phyloP scores from a whole-genome alignment of 2,329 filamentous ascomycete species.

The Hysterium pulicare region DNA sequence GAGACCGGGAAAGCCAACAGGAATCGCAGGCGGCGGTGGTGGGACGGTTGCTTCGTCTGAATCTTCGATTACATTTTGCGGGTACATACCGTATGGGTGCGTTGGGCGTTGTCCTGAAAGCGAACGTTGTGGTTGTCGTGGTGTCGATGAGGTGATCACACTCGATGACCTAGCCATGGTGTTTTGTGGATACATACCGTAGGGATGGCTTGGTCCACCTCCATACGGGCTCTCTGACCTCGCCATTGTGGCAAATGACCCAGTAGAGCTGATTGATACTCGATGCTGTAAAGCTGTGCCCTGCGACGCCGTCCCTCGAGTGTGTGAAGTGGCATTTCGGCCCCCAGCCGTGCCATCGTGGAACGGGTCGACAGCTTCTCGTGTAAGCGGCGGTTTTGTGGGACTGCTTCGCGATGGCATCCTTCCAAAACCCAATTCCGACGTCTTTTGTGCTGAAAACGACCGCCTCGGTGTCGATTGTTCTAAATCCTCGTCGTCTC shows the following conservation, averaged over 20 bases:
- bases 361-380: slow-evolving; percentile 10
- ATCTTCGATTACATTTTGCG: slow-evolving; percentile 69
- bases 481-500: slow-evolving; percentile 24
- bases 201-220: slow-evolving; percentile 77
- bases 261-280: slow-evolving; percentile 37
- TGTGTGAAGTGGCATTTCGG: slow-evolving; percentile 16
- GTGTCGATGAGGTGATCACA: slow-evolving; percentile 68
- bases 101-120: slow-evolving; percentile 65
- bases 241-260: slow-evolving; percentile 40
- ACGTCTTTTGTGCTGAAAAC: slow-evolving; percentile 17
- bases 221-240: slow-evolving; percentile 63
- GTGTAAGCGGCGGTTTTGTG: slow-evolving; percentile 27
- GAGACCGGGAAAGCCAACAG: slow-evolving; percentile 71
- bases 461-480: slow-evolving; percentile 19
- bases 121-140: slow-evolving; percentile 54
- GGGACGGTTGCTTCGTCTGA: slow-evolving; percentile 27
- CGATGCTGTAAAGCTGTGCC: slow-evolving; percentile 31
- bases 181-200: slow-evolving; percentile 78
- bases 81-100: slow-evolving; percentile 84
- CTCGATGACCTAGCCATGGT: slow-evolving; percentile 56
- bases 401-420: slow-evolving; percentile 37
- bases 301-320: slow-evolving; percentile 24
- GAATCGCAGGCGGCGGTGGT: slow-evolving; percentile 50
- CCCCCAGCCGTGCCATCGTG: slow-evolving; percentile 15
- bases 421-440: slow-evolving; percentile 24